Evolutionary conservation across 2,329 filamentous ascomycete species (phyloP).

Genomic region (Sporothrix pseudoabietina): DNA sequence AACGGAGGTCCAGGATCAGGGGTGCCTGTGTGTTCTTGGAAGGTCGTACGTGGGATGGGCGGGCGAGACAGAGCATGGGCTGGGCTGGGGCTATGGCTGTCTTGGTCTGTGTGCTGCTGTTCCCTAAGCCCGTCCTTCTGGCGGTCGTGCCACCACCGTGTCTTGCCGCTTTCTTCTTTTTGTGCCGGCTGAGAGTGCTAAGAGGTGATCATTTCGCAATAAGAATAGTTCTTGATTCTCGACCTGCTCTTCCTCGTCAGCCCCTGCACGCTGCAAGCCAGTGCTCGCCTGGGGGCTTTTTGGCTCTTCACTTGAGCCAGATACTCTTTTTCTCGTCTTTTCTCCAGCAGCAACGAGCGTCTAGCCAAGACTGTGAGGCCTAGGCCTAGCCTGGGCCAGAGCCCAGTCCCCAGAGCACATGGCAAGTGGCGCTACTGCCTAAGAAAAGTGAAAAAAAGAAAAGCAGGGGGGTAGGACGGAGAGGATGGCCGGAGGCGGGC

Average conservation of each 20-base stretch:
- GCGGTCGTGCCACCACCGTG: background rate
- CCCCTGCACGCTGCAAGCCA: slow-evolving; percentile 10
- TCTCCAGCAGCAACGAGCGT: slow-evolving; percentile 18
- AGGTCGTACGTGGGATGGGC: background rate
- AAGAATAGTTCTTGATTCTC: background rate
- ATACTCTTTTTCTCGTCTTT: background rate
- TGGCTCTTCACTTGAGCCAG: background rate
- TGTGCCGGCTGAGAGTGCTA: background rate
- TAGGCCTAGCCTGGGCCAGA: slow-evolving; percentile 2
- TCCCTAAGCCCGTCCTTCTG: background rate
- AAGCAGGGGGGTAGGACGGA: background rate
- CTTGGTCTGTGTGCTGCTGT: slow-evolving; percentile 4
- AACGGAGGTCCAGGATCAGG: slow-evolving; percentile 11
- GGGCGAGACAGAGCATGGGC: background rate
- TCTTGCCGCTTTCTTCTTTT: background rate
- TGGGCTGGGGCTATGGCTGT: background rate
- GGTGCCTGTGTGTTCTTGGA: slow-evolving; percentile 23
- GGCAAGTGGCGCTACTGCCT: slow-evolving; percentile 16
- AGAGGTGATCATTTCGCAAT: slow-evolving; percentile 20
- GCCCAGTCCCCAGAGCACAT: slow-evolving; percentile 16
- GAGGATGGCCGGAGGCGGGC: background rate
- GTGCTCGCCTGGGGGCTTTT: background rate
- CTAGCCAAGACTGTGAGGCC: slow-evolving; percentile 7
- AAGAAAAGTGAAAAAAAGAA: background rate
- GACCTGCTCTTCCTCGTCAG: background rate